Evolutionary conservation across 2,329 filamentous ascomycete genomes (phyloP).

Genomic region (Teratosphaeria viscida): DNA sequence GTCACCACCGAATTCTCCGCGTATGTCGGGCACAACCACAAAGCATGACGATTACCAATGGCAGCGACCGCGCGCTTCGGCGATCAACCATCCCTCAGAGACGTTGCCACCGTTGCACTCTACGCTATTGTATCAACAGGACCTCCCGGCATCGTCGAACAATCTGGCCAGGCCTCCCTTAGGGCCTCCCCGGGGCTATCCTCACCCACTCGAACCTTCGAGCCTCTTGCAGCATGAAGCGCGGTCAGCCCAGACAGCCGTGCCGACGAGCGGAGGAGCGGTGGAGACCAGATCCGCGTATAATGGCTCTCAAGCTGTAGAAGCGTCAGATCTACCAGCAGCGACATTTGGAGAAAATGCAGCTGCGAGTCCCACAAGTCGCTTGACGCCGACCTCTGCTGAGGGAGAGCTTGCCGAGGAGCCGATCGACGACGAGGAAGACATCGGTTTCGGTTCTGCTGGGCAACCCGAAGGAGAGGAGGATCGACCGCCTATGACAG

Average conservation of each 20-base stretch:
- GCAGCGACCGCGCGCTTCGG: conserved; percentile 24
- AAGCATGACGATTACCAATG: conserved; percentile 34
- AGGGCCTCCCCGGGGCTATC: conserved; percentile 35
- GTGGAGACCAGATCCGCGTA: conserved; percentile 9
- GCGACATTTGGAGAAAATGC: conserved; percentile 32
- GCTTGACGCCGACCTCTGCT: conserved; percentile 35
- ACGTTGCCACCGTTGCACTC: not conserved
- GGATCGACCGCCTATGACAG: conserved; percentile 29
- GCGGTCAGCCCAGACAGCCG: conserved; percentile 2
- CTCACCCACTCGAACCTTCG: conserved; percentile 30
- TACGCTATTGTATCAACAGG: not conserved
- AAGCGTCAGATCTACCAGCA: conserved; percentile 6
- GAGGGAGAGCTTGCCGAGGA: conserved; percentile 31
- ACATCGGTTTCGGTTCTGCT: conserved; percentile 24
- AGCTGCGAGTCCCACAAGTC: conserved; percentile 36
- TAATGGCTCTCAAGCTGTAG: conserved; percentile 7
- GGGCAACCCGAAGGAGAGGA: conserved; percentile 20
- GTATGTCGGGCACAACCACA: conserved; percentile 38
- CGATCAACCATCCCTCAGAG: not conserved
- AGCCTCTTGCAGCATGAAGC: conserved; percentile 9
- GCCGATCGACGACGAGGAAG: conserved; percentile 27
- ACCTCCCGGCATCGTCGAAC: not conserved
- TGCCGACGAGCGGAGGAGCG: not conserved
- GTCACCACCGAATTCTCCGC: conserved; percentile 41
- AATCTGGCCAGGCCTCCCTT: conserved; percentile 24